Base-by-base conservation (phyloP, 208 protist species). In the Leishmania lainsoni region DNA sequence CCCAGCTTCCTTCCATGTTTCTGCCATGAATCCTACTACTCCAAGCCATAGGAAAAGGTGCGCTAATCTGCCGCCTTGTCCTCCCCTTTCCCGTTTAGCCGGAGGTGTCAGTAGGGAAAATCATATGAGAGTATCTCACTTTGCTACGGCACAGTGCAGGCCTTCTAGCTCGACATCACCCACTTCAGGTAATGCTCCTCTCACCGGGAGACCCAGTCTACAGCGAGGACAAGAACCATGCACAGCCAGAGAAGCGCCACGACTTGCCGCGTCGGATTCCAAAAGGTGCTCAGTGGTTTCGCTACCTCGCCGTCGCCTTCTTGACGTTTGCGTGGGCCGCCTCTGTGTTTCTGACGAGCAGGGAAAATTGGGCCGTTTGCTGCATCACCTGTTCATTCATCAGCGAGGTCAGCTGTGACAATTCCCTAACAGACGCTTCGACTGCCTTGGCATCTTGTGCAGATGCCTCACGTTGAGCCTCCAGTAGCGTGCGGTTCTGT, bases 361-460 rank as follows among this genome's bases (percentile, higher is more conserved):
- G 86, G 17, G 87, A 89, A 48, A 98, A 93, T 77, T 96, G 90
- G 85, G 96, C 94, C n/a, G 85, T 91, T 81, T 98, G 94, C 83
- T 93, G 85, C 76, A 95, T 63, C 12, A 96, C 90, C 77, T 91
- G 83, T 72, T 96, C 93, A 78, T 91, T 98, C 86, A 96, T 92
- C 20, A 98, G 81, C 3, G 91, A 92, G 12, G 92, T 98, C 49
- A 98, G 85, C 83, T 96, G 92, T n/a, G 94, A 96, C 3, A 98
- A 84, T 52, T 98, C 94, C 32, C 91, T 86, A 29, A 98, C 90
- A 4, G 91, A 93, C 1, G 83, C 86, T 83, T 96, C 94, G 14
- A 98, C 86, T 3, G 78, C 78, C 68, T 90, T 92, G 0, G 93
- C 94, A 75, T 96, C 94, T 48, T 92, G 80, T 22, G 90, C 88